Base-by-base conservation (phyloP, 1,139 yeast genomes). In the Ogataea hybrid region DNA sequence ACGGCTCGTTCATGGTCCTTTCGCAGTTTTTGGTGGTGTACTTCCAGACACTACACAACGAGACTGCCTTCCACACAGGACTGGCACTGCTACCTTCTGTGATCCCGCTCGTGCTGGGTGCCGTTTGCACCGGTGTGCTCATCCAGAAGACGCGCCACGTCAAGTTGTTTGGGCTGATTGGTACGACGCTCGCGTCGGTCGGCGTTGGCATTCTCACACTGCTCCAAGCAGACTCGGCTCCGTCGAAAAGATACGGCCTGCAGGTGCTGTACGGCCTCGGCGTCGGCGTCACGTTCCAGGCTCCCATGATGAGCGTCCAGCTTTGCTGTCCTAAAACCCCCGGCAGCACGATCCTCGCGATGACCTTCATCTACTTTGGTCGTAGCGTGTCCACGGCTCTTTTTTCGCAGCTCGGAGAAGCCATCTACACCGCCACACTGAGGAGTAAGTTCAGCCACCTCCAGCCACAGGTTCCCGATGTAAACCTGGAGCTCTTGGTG, bases 11-110 rank as follows among this genome's bases (percentile, higher is more conserved):
- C 57, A 68, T 79, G 68, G 56, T 69, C 8, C 49, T 59, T 15
- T 54, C 69, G 16, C 68, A 73, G 15, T 79, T 70, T 52, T 56
- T 77, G 35, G 70, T 83, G 5, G 66, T 78, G 17, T 79, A 74
- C 54, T 79, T 79, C 60, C 85, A 81, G 58, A 74, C 77, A 14
- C 70, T 74, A 22, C 65, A 65, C 44, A 64, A 68, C 40, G 71
- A 70, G 18, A 53, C 67, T 16, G 75, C 87, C 1, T 71, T 77
- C 66, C 67, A 70, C 45, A 75, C 87, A 1, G 86, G 88, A 28
- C 63, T 81, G 31, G 75, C 75, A 49, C 58, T 79, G 49, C 59
- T 82, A 23, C 83, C 87, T 1, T 51, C 71, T 50, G 70, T 81
- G 33, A 58, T 82, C 25, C 62, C 81, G 1, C 73, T 79, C 4